Evolutionary conservation across 441 rosid genomes (phyloP), one percentile per base, ranked within the genome.

Genomic region (Arabidopsis lyrata): DNA sequence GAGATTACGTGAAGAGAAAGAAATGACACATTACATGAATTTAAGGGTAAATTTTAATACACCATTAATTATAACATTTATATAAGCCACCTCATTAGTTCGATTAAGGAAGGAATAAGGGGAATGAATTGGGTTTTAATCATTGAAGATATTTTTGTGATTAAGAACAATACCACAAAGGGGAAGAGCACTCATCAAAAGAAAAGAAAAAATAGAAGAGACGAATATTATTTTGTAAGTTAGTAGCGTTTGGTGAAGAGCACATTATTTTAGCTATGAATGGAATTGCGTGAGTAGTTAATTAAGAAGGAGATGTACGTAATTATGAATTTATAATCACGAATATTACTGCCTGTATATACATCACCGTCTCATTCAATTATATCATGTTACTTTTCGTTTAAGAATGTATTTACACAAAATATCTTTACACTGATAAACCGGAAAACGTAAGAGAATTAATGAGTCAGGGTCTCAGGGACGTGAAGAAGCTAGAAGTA

Each of bases 271-370:
- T 16, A 62, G 53, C 14, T 52, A 29, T 22, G 2, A 52, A 53
- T 53, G 38, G 55, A 62, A 53, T 72, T 50, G 75, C 75, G 75
- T 72, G 76, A 27, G 5, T 63, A 5, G 53, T 41, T 50, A 29
- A 59, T 49, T 16, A 39, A 71, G 63, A 41, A 52, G 56, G 24
- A 62, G 35, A 41, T 31, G 36, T 52, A 72, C 68, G 70, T 61
- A 49, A 60, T 36, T 45, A 45, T 20, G 13, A 29, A 12, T 38
- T 27, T n/a, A 29, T 27, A 63, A 27, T 63, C 50, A 31, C 14
- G 35, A 44, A 41, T 45, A 29, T 31, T 44, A 5, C 9, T 29
- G 22, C 11, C 27, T 14, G 50, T n/a, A n/a, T 38, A 39, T 64
- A 48, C 57, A 57, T 45, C 68, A 45, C 54, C 24, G 8, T 60